Conservation (phyloP, 2,329 filamentous ascomycete species). For the Boeremia lycopersici region DNA sequence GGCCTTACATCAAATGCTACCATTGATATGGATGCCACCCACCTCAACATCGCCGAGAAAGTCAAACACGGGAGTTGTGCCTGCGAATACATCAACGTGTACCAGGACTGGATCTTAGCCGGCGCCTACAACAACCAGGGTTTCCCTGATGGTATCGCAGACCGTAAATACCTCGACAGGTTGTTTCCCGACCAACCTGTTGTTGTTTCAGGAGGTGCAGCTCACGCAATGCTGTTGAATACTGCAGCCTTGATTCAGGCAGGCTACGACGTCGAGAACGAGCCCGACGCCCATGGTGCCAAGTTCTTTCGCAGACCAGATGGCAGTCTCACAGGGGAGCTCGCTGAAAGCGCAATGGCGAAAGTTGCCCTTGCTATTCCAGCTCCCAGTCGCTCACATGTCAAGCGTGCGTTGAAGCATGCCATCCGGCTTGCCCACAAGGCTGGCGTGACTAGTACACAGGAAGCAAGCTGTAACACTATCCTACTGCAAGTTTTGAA, state of each 20-base stretch:
- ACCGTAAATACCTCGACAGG: constrained; percentile 30
- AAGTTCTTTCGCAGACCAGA: constrained; percentile 30
- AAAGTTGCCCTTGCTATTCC: constrained; percentile 29
- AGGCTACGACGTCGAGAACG: constrained; percentile 30
- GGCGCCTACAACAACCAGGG: constrained; percentile 16
- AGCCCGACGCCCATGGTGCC: constrained; percentile 28
- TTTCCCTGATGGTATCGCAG: constrained; percentile 22
- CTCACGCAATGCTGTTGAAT: constrained; percentile 31
- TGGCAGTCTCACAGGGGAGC: constrained; percentile 39
- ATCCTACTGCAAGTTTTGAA: constrained; percentile 30
- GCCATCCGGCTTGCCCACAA: constrained; percentile 31
- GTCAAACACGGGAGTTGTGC: constrained; percentile 34
- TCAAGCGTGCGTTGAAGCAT: constrained; percentile 23
- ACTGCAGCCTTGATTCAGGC: constrained; percentile 18
- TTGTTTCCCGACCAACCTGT: constrained; percentile 40
- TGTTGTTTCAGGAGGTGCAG: constrained; percentile 34
- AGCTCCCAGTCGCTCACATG: constrained; percentile 20
- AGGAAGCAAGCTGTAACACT: constrained; percentile 41
- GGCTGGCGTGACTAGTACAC: constrained; percentile 40
- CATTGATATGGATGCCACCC: constrained; percentile 33
- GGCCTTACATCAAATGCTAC: constrained; percentile 32
- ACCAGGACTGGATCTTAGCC: constrained; percentile 34
- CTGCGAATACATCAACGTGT: constrained; percentile 34
- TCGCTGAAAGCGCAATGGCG: constrained; percentile 33
- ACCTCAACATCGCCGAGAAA: constrained; percentile 26